Evolutionary conservation across 352 stramenopile species (phyloP).

Genomic region (Phytophthora foliorum): DNA sequence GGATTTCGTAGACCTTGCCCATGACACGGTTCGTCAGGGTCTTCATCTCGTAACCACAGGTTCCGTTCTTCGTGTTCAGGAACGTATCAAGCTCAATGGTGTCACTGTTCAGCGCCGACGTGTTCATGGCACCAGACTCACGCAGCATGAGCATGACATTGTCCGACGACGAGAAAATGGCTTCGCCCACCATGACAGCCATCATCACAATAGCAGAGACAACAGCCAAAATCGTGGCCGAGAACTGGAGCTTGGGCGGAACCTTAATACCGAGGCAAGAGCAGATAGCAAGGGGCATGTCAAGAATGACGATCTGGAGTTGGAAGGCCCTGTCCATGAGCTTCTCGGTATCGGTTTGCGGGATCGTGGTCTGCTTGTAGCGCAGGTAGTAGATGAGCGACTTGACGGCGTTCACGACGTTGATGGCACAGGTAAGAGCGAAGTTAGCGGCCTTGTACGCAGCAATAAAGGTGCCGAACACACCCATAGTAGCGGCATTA

Average conservation of each 20-base stretch:
- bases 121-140: slow-evolving; percentile 33
- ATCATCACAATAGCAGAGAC: slow-evolving; percentile 42
- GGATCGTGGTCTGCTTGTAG: slow-evolving; percentile 25
- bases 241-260: slow-evolving; percentile 33
- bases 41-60: slow-evolving; percentile 38
- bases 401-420: slow-evolving; percentile 34
- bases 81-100: slow-evolving; percentile 25
- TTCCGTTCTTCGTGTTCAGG: slow-evolving; percentile 36
- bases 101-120: neutral
- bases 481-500: slow-evolving; percentile 42
- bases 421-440: slow-evolving; percentile 26
- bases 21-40: slow-evolving; percentile 45
- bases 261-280: slow-evolving; percentile 25
- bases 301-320: slow-evolving; percentile 36
- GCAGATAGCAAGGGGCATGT: slow-evolving; percentile 32
- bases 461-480: slow-evolving; percentile 37
- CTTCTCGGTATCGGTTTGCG: slow-evolving; percentile 26
- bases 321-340: slow-evolving; percentile 36
- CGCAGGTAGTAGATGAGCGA: slow-evolving; percentile 43
- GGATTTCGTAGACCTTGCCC: slow-evolving; percentile 42
- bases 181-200: slow-evolving; percentile 35
- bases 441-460: slow-evolving; percentile 19
- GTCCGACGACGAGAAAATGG: slow-evolving; percentile 24
- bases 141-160: slow-evolving; percentile 43
- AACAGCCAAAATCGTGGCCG: slow-evolving; percentile 17